Evolutionary conservation across 2,329 filamentous ascomycete species (phyloP).

Genomic region (Scytalidium sp.): DNA sequence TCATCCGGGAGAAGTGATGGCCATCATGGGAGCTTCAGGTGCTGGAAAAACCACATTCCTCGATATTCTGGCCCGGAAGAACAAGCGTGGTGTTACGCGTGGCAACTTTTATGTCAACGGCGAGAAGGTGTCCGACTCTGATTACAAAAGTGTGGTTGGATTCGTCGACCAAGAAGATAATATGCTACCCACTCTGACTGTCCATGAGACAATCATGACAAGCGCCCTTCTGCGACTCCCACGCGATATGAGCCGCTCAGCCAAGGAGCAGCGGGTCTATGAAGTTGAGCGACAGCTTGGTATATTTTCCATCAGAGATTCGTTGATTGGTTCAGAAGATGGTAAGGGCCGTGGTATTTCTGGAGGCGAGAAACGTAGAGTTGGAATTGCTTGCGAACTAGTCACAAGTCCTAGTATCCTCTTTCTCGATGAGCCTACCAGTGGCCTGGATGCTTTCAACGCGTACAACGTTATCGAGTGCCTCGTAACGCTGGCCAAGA

Average conservation of each 20-base stretch:
- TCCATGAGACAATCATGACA: constrained; percentile 95
- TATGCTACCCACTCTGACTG: constrained; percentile 91
- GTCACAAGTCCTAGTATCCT: constrained; percentile 97
- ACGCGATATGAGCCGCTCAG: constrained; percentile 77
- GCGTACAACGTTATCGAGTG: constrained; percentile 98
- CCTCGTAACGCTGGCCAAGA: constrained; percentile 89
- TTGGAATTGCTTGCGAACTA: constrained; percentile 95
- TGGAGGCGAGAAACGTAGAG: constrained; percentile 91
- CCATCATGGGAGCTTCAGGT: constrained; percentile 97
- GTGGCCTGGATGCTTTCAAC: constrained; percentile 92
- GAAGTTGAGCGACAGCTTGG: constrained; percentile 96
- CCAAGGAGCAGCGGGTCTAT: constrained; percentile 88
- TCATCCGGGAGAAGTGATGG: constrained; percentile 92
- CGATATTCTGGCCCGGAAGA: constrained; percentile 94
- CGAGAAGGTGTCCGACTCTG: constrained; percentile 77
- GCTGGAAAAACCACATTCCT: constrained; percentile 97
- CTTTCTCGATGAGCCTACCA: constrained; percentile 96
- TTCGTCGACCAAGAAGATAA: constrained; percentile 99
- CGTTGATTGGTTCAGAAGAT: constrained; percentile 94
- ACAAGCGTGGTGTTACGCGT: constrained; percentile 76
- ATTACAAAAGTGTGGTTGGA: constrained; percentile 89
- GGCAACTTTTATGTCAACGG: constrained; percentile 94
- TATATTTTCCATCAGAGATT: constrained; percentile 90
- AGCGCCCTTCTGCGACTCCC: constrained; percentile 91
- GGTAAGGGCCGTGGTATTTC: constrained; percentile 93